phyloP scores from a whole-genome alignment of 495 filamentous ascomycete genomes.

The Aspergillus biplanus region DNA sequence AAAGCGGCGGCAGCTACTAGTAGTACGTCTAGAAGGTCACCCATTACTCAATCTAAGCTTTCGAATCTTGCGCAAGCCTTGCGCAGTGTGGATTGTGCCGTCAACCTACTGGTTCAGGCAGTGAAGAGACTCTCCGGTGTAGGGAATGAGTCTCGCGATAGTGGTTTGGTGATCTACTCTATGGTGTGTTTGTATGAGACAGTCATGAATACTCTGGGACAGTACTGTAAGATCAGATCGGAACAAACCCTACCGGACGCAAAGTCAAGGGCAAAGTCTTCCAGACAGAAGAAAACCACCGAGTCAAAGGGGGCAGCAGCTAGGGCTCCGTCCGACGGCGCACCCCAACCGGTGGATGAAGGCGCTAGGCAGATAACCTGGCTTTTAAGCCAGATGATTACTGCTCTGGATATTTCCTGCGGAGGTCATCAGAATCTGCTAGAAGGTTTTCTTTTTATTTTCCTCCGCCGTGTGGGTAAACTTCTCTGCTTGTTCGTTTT shows the following conservation, averaged over 20 bases:
- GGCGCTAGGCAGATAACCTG: conserved; percentile 23
- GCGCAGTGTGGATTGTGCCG: conserved; percentile 30
- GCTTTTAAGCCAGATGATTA: conserved; percentile 35
- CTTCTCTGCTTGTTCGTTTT: conserved; percentile 46
- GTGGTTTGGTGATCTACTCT: conserved; percentile 40
- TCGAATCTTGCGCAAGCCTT: conserved; percentile 24
- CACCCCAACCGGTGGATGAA: conserved; percentile 20
- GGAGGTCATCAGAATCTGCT: conserved; percentile 35
- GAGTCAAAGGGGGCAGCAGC: conserved; percentile 12
- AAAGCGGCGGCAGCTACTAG: neutral
- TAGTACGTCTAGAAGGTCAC: conserved; percentile 10
- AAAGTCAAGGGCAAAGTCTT: conserved; percentile 4
- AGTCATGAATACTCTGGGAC: conserved; percentile 35
- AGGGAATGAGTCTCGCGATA: conserved; percentile 19
- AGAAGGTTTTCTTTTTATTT: conserved; percentile 43
- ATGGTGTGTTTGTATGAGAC: conserved; percentile 47
- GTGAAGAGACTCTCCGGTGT: conserved; percentile 38
- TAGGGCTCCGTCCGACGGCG: neutral
- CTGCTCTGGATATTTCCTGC: conserved; percentile 30
- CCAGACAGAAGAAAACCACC: conserved; percentile 13
- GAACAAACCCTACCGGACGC: conserved; percentile 6
- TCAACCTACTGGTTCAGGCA: conserved; percentile 31
- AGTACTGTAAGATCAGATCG: conserved; percentile 31
- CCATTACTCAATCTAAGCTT: conserved; percentile 7
- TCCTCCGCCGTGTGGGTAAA: conserved; percentile 41